These are phyloP conservation scores for Cucurbita ficifolia DNA, from an alignment of 306 rosid species.

Conservation along the genomic window DNA sequence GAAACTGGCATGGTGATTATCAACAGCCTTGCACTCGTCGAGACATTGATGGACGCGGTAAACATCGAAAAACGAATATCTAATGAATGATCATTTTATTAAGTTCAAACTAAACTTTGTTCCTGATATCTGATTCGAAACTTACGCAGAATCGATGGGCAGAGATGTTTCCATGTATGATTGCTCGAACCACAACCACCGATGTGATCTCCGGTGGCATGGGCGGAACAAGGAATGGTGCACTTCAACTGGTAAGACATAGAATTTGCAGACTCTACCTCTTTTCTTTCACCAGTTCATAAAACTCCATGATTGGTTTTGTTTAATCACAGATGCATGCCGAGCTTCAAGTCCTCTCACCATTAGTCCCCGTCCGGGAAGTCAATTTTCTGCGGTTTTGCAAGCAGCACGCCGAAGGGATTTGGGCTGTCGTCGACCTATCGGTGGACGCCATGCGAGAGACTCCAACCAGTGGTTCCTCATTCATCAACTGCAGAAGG, in stretches of 20 bases:
- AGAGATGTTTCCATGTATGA: slow-evolving; percentile 79
- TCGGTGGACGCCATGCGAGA: slow-evolving; percentile 45
- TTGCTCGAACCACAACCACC: slow-evolving; percentile 60
- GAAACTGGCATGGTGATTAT: slow-evolving; percentile 81
- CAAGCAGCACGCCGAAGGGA: slow-evolving; percentile 93
- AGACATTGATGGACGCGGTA: slow-evolving; percentile 85
- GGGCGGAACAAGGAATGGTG: slow-evolving; percentile 81
- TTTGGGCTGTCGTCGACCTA: slow-evolving; percentile 94
- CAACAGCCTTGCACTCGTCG: slow-evolving; percentile 81
- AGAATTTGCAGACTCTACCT: background rate
- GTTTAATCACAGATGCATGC: slow-evolving; percentile 66
- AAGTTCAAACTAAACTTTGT: background rate
- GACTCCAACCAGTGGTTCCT: slow-evolving; percentile 21
- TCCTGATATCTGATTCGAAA: background rate
- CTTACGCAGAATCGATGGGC: slow-evolving; percentile 66
- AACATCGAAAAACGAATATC: background rate
- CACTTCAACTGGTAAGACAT: slow-evolving; percentile 56
- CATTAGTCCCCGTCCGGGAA: slow-evolving; percentile 78
- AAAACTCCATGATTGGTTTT: background rate
- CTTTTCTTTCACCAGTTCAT: background rate
- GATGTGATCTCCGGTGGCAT: slow-evolving; percentile 74
- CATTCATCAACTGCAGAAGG: slow-evolving; percentile 54
- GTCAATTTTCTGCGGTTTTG: slow-evolving; percentile 75
- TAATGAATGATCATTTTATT: background rate
- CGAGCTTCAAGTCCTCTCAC: slow-evolving; percentile 85